phyloP scores from a whole-genome alignment of 192 early-diverging fungal genomes.

The Coemansia sp. region DNA sequence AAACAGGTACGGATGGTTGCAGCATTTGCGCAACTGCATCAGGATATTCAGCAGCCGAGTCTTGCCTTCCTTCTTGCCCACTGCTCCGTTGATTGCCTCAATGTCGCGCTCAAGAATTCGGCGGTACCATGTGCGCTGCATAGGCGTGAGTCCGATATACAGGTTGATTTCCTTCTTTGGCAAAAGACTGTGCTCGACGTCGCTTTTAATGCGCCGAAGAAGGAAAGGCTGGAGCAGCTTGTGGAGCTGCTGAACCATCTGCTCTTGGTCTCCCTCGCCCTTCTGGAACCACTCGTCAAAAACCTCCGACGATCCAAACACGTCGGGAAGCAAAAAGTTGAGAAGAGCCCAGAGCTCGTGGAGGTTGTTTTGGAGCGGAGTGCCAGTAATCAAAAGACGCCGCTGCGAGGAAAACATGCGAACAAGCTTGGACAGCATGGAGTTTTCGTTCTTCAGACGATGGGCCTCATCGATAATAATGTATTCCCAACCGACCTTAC shows the following conservation, averaged over 20 bases:
- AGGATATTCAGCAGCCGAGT: slow-evolving; percentile 94
- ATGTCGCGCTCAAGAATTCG: slow-evolving; percentile 96
- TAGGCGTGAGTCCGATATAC: slow-evolving; percentile 88
- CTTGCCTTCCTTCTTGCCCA: slow-evolving; percentile 79
- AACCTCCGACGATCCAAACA: slow-evolving; percentile 90
- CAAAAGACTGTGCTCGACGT: slow-evolving; percentile 93
- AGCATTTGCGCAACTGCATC: slow-evolving; percentile 90
- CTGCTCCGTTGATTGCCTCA: slow-evolving; percentile 88
- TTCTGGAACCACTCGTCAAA: slow-evolving; percentile 92
- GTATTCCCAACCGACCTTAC: slow-evolving; percentile 76
- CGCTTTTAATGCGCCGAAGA: slow-evolving; percentile 86
- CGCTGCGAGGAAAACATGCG: slow-evolving; percentile 84
- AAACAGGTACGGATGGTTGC: slow-evolving; percentile 91
- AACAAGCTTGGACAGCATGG: slow-evolving; percentile 91
- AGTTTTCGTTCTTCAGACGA: slow-evolving; percentile 91
- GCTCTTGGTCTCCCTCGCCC: slow-evolving; percentile 56
- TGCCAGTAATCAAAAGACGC: slow-evolving; percentile 91
- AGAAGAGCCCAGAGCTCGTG: slow-evolving; percentile 99
- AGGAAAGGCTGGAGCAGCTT: slow-evolving; percentile 68
- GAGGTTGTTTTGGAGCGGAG: slow-evolving; percentile 95
- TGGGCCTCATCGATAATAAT: slow-evolving; percentile 83
- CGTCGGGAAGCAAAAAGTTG: slow-evolving; percentile 96
- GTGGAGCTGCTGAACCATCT: slow-evolving; percentile 72
- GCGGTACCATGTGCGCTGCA: slow-evolving; percentile 97
- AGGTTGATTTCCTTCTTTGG: slow-evolving; percentile 94